Evolutionary conservation across 495 filamentous ascomycete species (phyloP), one percentile per base, ranked within the genome.

Genomic region (Trichodelitschia bisporula): DNA sequence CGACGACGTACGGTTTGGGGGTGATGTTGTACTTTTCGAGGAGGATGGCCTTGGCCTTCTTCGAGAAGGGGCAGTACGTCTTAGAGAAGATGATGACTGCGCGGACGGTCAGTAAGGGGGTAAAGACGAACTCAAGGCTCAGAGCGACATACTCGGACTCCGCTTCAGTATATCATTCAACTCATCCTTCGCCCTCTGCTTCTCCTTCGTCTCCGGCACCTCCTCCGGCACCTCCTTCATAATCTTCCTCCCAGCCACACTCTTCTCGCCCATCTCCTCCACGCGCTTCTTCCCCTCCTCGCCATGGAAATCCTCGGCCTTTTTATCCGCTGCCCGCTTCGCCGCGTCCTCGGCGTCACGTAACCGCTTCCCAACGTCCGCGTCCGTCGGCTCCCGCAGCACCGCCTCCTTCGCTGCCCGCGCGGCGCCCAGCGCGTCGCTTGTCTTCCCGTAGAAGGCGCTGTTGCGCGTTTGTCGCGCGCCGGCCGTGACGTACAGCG

Each of bases 61-160:
- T 64, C 26, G 82, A 92, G 55, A 66, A 69, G 0, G 74, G 78
- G 51, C 86, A 97, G 51, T 78, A 90, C 1, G 74, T 67, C 50
- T 95, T 95, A 32, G 79, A 90, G 57, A 95, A 93, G 31, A 97
- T 77, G 42, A 93, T 77, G 29, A 93, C 76, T 82, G 43, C 18
- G 28, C 5, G 6, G 19, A 2, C 15, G 10, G 27, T 8, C 13
- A 18, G 1, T 28, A 6, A 3, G 10, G 4, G 1, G 14, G 2
- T 14, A 25, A 36, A n/a, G 15, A 19, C 14, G 31, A 8, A 30
- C 29, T 32, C 2, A 38, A 11, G 12, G 16, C 2, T 11, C 20
- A 23, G 9, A 28, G 13, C 31, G 21, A 55, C 66, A 40, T 65
- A 84, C 79, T 69, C 33, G 80, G 78, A 16, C 77, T 65, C 35